Evolutionary conservation across 306 rosid species (phyloP), one percentile per base, ranked within the genome.

Genomic region (Trifolium repens): DNA sequence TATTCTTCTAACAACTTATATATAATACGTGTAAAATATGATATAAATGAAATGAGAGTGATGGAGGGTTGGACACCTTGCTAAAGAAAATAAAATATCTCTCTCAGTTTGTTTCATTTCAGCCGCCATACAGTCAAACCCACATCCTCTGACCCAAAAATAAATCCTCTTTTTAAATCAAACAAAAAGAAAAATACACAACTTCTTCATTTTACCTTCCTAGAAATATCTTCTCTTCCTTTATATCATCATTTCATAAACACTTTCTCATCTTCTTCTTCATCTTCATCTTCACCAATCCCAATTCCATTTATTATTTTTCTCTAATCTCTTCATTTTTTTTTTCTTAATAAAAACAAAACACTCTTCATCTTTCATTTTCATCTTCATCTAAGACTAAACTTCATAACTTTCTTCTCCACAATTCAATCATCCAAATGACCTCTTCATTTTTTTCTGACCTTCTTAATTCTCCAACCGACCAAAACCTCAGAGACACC

Each of bases 121-220:
- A 74, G 93, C 96, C 90, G 94, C 98, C 93, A 84, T 42, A 71
- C 74, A 79, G 91, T 91, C 97, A 87, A 89, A 91, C 79, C 78
- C 93, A 87, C 88, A 82, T 76, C 73, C 64, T 91, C 85, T 87
- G 97, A 91, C 93, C 83, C 26, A 60, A 9, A 68, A 12, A 27
- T 27, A 72, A 16, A 72, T 40, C 19, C 16, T 1, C 9, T 54
- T 66, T 15, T 15, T 58, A 30, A 54, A n/a, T 27, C 32, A 55
- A 67, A 67, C 44, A 40, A 65, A 40, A 32, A 32, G 1, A 32
- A 32, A 32, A 39, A n/a, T 13, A 46, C 0, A 34, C 26, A 46
- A 15, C 60, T 61, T 67, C 3, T 64, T 27, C 58, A 6, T 53
- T 35, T 34, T 47, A 74, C 59, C 67, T 91, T 89, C 96, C 53